Conservation (phyloP, 768 basidiomycete species). For the Russula ochroleuca region DNA sequence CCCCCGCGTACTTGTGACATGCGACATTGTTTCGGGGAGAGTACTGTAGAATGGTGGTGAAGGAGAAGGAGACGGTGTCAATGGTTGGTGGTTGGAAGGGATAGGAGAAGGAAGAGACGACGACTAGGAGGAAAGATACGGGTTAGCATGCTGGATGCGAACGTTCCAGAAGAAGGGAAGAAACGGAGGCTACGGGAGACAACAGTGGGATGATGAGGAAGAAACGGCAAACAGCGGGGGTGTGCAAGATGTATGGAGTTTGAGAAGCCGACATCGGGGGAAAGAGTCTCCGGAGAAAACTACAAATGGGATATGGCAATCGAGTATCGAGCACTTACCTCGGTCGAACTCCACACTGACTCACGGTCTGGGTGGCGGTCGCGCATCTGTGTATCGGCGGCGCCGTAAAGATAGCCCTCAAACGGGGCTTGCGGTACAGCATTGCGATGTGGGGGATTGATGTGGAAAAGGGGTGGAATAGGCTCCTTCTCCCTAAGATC, state of each 20-base stretch:
- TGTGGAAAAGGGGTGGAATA: neutral
- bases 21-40: constrained; percentile 14
- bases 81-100: constrained; percentile 19
- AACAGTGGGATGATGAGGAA: neutral
- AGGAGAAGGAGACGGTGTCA: constrained; percentile 26
- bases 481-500: constrained; percentile 30
- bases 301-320: neutral
- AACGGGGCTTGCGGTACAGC: constrained; percentile 50
- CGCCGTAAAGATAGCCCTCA: constrained; percentile 46
- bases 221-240: neutral
- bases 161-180: neutral
- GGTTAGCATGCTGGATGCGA: neutral
- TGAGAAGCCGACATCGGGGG: neutral
- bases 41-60: constrained; percentile 23
- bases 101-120: constrained; percentile 22
- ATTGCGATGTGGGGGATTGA: constrained; percentile 43
- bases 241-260: neutral
- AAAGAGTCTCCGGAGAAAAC: neutral
- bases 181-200: neutral
- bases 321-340: constrained; percentile 15
- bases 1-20: constrained; percentile 13
- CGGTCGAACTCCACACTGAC: constrained; percentile 25
- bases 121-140: constrained; percentile 3
- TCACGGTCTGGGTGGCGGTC: constrained; percentile 24
- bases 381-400: constrained; percentile 29